Evolutionary conservation across 1,284 basidiomycete genomes (phyloP).

Genomic region (Fomes fomentarius): DNA sequence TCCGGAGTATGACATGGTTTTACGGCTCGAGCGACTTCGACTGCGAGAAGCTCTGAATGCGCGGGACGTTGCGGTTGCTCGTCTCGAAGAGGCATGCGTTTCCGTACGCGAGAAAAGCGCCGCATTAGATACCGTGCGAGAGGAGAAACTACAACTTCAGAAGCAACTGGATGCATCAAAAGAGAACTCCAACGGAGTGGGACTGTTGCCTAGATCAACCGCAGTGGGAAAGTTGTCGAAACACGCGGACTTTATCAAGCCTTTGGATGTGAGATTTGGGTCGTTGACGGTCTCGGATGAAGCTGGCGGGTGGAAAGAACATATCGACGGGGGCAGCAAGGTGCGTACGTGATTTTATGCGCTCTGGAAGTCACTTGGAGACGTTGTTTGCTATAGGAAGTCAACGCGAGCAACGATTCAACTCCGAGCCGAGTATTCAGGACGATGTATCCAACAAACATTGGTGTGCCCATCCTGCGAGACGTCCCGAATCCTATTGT

Average conservation of each 20-base stretch:
- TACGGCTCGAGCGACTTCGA: slow-evolving; percentile 58
- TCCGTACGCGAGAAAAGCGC: slow-evolving; percentile 63
- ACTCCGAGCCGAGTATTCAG: neutral
- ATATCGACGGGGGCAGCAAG: slow-evolving; percentile 13
- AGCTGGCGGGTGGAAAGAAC: neutral
- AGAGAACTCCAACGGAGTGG: slow-evolving; percentile 3
- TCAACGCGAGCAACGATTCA: neutral
- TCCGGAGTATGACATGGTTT: slow-evolving; percentile 16
- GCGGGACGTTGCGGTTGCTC: slow-evolving; percentile 64
- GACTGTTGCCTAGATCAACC: slow-evolving; percentile 5
- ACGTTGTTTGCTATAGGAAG: neutral
- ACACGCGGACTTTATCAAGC: slow-evolving; percentile 43
- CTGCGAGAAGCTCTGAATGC: slow-evolving; percentile 62
- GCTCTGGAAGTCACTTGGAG: neutral
- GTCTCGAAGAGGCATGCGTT: slow-evolving; percentile 61
- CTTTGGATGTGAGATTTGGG: slow-evolving; percentile 43
- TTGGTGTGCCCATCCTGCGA: neutral
- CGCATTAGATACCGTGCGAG: slow-evolving; percentile 51
- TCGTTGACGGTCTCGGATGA: slow-evolving; percentile 24
- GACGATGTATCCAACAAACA: neutral
- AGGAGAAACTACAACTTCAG: slow-evolving; percentile 39
- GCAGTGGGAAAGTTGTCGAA: neutral
- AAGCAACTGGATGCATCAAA: slow-evolving; percentile 23
- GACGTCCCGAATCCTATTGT: slow-evolving; percentile 8
- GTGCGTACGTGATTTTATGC: neutral